phyloP scores from a whole-genome alignment of 768 basidiomycete genomes.

The Phlebiopsis gigantea region DNA sequence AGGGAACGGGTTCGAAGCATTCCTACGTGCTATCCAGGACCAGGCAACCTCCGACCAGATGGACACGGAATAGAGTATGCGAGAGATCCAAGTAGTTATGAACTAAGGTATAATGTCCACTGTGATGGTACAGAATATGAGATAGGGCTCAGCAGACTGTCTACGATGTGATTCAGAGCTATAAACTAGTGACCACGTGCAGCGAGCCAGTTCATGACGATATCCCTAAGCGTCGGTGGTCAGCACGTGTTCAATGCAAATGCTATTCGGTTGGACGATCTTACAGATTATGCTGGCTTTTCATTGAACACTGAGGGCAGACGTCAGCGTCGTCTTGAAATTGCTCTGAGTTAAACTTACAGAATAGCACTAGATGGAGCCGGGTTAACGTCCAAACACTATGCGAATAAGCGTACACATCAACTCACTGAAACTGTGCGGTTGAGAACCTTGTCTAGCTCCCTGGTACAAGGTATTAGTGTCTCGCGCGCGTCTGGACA shows the following conservation, averaged over 20 bases:
- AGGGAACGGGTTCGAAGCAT: conserved; percentile 70
- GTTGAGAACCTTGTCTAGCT: conserved; percentile 75
- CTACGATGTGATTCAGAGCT: not conserved
- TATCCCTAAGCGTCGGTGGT: conserved; percentile 47
- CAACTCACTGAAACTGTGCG: conserved; percentile 79
- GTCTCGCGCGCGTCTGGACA: not conserved
- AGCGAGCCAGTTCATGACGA: conserved; percentile 84
- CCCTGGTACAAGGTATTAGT: conserved; percentile 31
- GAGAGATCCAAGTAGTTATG: not conserved
- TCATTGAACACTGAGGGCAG: conserved; percentile 80
- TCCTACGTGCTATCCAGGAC: conserved; percentile 75
- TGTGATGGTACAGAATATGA: conserved; percentile 1
- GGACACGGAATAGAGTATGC: conserved; percentile 62
- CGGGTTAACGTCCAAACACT: conserved; percentile 3
- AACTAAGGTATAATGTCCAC: conserved; percentile 2
- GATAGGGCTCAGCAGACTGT: not conserved
- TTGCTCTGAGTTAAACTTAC: conserved; percentile 33
- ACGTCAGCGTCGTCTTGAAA: not conserved
- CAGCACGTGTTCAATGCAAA: too few relatives aligned
- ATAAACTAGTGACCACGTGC: conserved; percentile 59
- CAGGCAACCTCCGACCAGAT: conserved; percentile 66
- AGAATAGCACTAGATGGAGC: conserved; percentile 62
- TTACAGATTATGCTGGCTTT: conserved; percentile 89
- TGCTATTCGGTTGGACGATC: too few relatives aligned
- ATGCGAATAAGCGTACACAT: not conserved